Base-by-base conservation (phyloP, 345 rosid species). In the Pugionium dolabratum region DNA sequence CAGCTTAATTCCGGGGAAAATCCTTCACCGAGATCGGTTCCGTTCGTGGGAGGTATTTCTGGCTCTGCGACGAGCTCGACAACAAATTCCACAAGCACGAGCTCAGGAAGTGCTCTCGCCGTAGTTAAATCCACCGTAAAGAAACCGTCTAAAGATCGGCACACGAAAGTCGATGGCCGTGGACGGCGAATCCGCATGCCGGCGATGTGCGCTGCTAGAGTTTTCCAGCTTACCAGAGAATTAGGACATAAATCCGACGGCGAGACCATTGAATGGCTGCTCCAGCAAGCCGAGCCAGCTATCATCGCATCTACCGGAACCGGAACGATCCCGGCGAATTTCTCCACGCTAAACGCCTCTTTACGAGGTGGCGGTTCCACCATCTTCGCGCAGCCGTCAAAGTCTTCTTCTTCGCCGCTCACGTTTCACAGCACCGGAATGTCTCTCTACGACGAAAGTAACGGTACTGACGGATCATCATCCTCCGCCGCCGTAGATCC, bases 141-240 rank as follows among this genome's bases (percentile, higher is more conserved):
- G 57, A 76, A 80, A 46, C 86, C 96, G 9, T 70, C 88, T 31
- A 89, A 86, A 66, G 96, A 89, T 61, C 84, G 96, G 4, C 96
- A 89, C 46, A 89, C 92, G 7, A 89, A 89, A 64, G 96, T 89
- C 11, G 96, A 89, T 6, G 96, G 96, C 46, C 88, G 96, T 4
- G 96, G 96, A 40, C 81, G 96, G 18, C 57, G 96, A 54, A 89
- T 89, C 76, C 85, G 96, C 28, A 89, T 89, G 92, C 96, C 96
- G 33, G 90, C 92, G 60, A 54, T 84, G 58, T 89, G 92, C 51
- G 96, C 96, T 1, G 96, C 96, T 4, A 71, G 96, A 50, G 96
- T 89, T 36, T 89, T 89, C 41, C 96, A 89, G 66, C 77, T 89
- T 1, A 89, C 92, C 0, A 73, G 90, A 36, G 96, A 89, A 62